phyloP scores from a whole-genome alignment of 1,284 basidiomycete genomes.

The Papiliotrema terrestris region DNA sequence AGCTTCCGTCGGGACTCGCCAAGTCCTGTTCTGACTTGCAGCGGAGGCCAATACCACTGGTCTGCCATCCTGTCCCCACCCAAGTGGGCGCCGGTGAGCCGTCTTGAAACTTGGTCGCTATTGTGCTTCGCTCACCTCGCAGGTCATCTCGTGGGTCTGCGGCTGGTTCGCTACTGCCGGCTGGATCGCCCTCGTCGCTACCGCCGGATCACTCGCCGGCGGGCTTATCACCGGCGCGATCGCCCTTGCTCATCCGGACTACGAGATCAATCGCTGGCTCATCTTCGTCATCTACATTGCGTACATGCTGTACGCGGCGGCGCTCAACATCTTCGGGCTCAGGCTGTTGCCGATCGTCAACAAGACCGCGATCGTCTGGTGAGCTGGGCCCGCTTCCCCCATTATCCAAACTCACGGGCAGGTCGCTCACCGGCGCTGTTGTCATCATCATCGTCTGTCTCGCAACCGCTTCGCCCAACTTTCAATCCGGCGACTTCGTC shows the following conservation, averaged over 20 bases:
- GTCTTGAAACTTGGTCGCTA: conserved; percentile 12
- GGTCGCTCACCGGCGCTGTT: conserved; percentile 36
- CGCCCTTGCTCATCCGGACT: conserved; percentile 33
- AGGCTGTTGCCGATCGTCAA: conserved; percentile 34
- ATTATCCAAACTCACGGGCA: not conserved
- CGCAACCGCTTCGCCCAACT: conserved; percentile 37
- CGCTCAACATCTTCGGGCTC: conserved; percentile 36
- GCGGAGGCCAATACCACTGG: conserved; percentile 47
- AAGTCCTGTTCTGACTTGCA: conserved; percentile 11
- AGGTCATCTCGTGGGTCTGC: conserved; percentile 6
- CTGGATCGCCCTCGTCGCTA: conserved; percentile 11
- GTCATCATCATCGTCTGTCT: conserved; percentile 47
- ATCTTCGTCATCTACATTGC: conserved; percentile 28
- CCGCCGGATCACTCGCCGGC: conserved; percentile 1
- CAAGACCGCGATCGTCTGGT: conserved; percentile 35
- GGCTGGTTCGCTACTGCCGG: conserved; percentile 9
- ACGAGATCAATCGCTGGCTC: conserved; percentile 19
- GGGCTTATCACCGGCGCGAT: conserved; percentile 29
- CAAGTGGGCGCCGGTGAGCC: conserved; percentile 24
- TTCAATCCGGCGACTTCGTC: conserved; percentile 43
- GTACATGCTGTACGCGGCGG: conserved; percentile 19
- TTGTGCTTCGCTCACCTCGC: too few relatives aligned
- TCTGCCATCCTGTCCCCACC: conserved; percentile 7
- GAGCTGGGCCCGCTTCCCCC: not conserved
- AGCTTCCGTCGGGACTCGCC: not conserved